These are phyloP conservation scores for Pseudogymnoascus sp. DNA, from an alignment of 2,329 filamentous ascomycete genomes.

Conservation along the genomic window DNA sequence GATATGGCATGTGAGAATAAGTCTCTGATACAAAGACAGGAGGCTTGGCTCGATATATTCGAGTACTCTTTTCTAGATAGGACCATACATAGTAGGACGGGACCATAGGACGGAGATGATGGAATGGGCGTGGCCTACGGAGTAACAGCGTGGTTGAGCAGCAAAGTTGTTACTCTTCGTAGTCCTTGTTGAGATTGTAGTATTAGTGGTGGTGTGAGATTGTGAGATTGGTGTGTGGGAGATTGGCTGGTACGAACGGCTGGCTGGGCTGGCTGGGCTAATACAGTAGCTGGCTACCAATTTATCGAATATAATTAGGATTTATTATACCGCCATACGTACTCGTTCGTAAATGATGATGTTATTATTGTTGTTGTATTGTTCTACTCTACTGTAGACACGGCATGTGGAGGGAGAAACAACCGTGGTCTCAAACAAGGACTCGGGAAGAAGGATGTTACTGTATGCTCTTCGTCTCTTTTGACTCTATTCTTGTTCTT, in stretches of 20 bases:
- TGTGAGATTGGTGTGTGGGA: slow-evolving; percentile 1
- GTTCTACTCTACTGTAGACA: no score
- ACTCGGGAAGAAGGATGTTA: no score
- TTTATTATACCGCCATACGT: no score
- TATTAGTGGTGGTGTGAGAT: neutral
- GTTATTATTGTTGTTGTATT: no score
- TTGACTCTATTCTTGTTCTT: neutral
- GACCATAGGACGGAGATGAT: neutral
- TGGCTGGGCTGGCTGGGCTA: no score
- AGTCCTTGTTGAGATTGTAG: no score
- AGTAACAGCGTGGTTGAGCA: neutral
- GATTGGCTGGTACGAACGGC: slow-evolving; percentile 3
- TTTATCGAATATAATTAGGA: slow-evolving; percentile 4
- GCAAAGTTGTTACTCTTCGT: no score
- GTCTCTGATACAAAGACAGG: neutral
- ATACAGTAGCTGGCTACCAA: neutral
- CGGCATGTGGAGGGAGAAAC: neutral
- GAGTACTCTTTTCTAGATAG: neutral
- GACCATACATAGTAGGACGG: no score
- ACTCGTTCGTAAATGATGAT: no score
- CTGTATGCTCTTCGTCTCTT: no score
- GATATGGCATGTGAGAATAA: neutral
- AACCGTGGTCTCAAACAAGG: neutral
- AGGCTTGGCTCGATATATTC: neutral
- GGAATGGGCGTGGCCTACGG: neutral